Evolutionary conservation across 2,329 filamentous ascomycete species (phyloP), one percentile per base, ranked within the genome.

Genomic region (Pyrenophora teres): DNA sequence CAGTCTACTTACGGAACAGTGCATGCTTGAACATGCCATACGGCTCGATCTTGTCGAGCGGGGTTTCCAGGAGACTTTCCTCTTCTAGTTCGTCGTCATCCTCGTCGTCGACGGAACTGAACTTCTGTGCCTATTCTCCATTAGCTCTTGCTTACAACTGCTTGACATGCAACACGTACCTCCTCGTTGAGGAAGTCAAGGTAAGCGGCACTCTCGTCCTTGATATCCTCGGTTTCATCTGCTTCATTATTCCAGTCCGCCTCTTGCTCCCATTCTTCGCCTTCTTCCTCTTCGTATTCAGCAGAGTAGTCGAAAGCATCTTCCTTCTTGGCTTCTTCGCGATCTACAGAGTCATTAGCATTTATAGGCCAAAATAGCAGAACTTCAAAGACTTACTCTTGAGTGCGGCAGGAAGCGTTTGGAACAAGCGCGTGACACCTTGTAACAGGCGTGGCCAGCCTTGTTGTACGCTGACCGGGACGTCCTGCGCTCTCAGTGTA

Each of bases 171-270:
- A 33, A 6, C 2, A 67, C 80, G 72, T 70, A 87, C 88, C 80
- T 97, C 93, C 72, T 95, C 89, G 64, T 93, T 95, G 23, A 99
- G 77, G 79, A 99, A 99, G 62, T 97, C 92, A 40, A 99, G 84
- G 72, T 99, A 99, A 5, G 93, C 91, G 19, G 89, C 88, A 72
- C 90, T 94, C 76, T 97, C 93, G 65, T 97, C 93, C 68, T 92
- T 89, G 65, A 86, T 82, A 56, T 96, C 80, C 40, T 81, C 80
- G 23, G 75, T 76, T 57, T 90, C 89, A 23, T 84, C 84, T 40
- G 85, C 85, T 57, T 84, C 82, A 42, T 82, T 80, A 41, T 81
- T 81, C 84, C 84, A 87, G 52, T 88, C 87, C 32, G 88, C 83
- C 59, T 91, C 89, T 37, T 81, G 86, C 52, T 87, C 85, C 91